phyloP scores from a whole-genome alignment of 2,329 filamentous ascomycete genomes.

The Delphinella strobiligena region DNA sequence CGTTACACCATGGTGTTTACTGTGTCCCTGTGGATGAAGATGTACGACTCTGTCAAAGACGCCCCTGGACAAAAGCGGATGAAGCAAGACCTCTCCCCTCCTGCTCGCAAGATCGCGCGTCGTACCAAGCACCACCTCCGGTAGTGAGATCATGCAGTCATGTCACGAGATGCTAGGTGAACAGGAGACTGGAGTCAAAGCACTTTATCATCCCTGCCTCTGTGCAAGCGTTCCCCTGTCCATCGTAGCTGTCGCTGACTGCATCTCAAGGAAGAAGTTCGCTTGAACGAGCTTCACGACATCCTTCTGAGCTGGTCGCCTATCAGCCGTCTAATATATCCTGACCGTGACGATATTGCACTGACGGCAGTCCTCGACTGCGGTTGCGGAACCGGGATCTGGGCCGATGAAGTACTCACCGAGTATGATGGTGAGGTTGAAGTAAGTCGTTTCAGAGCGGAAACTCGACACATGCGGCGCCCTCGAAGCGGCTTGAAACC shows the following conservation, averaged over 20 bases:
- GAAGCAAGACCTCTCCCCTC: too few relatives aligned
- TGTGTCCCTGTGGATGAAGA: conserved; percentile 24
- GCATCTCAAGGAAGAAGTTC: conserved; percentile 17
- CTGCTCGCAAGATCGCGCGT: too few relatives aligned
- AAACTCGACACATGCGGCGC: too few relatives aligned
- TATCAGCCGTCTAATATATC: conserved; percentile 13
- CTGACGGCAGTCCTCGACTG: conserved; percentile 19
- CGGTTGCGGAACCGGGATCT: conserved; percentile 19
- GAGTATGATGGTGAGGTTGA: conserved; percentile 12
- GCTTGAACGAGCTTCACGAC: conserved; percentile 17
- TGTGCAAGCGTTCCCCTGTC: too few relatives aligned
- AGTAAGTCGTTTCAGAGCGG: conserved; percentile 9
- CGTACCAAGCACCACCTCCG: neutral
- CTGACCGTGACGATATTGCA: conserved; percentile 12
- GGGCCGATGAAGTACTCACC: conserved; percentile 25
- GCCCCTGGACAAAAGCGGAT: too few relatives aligned
- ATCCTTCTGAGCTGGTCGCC: conserved; percentile 16
- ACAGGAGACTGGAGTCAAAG: too few relatives aligned
- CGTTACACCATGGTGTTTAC: conserved; percentile 14
- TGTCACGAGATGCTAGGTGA: too few relatives aligned
- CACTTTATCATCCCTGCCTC: too few relatives aligned
- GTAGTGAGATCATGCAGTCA: neutral
- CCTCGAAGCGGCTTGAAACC: too few relatives aligned
- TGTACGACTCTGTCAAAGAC: conserved; percentile 8
- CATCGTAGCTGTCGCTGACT: neutral